Evolutionary conservation across 2,329 filamentous ascomycete species (phyloP), one percentile per base, ranked within the genome.

Genomic region (Ceratocystis papillata): DNA sequence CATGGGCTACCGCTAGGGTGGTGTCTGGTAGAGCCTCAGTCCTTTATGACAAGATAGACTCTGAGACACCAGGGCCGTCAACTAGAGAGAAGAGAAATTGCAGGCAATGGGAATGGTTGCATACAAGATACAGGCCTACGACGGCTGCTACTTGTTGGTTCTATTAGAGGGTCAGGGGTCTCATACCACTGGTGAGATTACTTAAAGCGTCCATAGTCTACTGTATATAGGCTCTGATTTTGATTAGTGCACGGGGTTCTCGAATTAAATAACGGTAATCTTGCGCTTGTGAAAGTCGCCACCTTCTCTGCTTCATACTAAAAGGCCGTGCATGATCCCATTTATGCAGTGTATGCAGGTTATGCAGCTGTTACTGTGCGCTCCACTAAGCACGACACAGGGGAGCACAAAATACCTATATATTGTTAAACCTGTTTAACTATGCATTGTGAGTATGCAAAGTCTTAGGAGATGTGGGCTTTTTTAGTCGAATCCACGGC

Each of bases 251-350:
- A 41, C 37, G 37, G 37, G 10, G 37, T 5, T 41, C 10, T 41
- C 3, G 37, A 41, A 41, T 15, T 15, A 41, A 41, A 41, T 15
- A 41, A 41, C 10, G 10, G 37, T 15, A 41, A 41, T 15, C 3
- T 41, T 41, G 37, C 37, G 10, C 37, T 41, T 15, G 12, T 41
- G 37, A 41, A 53, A 53, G 20, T 53, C 4, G 48, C 48, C 48
- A 53, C 20, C 8, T 22, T 10, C 53, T 57, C 53, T 57, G 17
- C 10, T 57, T 57, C 25, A 7, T 28, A 28, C 25, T 17, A 57
- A 57, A 57, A 30, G 53, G 5, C 53, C 53, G 28, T 57, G 53
- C 53, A 22, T 57, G 53, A 57, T 57, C 28, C 53, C n/a, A n/a
- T 57, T 57, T 3, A 57, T 57, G 53, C 53, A n/a, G 53, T 33